Conservation (phyloP, 1,284 basidiomycete genomes). For the Apiotrichum laibachii region DNA sequence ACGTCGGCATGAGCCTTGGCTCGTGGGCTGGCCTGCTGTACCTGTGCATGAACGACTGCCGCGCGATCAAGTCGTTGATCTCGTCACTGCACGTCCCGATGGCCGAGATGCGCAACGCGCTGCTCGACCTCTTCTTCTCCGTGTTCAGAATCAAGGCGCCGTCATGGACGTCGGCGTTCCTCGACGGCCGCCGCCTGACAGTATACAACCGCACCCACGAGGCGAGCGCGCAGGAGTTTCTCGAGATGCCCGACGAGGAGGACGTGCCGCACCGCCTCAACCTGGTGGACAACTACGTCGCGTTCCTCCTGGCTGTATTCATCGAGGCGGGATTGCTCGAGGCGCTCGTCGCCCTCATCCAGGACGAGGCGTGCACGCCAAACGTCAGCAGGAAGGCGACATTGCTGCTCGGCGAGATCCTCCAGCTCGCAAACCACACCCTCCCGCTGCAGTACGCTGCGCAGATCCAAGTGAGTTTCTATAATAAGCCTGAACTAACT, state of each 20-base stretch:
- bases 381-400: conserved; percentile 73
- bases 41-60: conserved; percentile 83
- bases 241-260: conserved; percentile 32
- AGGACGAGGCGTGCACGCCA: conserved; percentile 64
- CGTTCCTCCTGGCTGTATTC: conserved; percentile 81
- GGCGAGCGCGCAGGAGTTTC: conserved; percentile 34
- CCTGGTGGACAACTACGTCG: conserved; percentile 89
- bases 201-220: conserved; percentile 46
- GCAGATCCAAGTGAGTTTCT: conserved; percentile 65
- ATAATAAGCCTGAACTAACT: conserved; percentile 4
- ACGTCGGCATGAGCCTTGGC: conserved; percentile 78
- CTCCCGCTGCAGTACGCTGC: conserved; percentile 81
- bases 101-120: conserved; percentile 81
- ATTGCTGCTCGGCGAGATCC: conserved; percentile 83
- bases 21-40: conserved; percentile 96
- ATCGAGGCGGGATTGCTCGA: conserved; percentile 83
- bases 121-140: conserved; percentile 91
- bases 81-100: conserved; percentile 85
- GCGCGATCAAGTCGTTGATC: conserved; percentile 79
- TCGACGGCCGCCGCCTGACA: conserved; percentile 78
- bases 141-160: conserved; percentile 87
- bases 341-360: conserved; percentile 79
- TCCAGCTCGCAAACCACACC: conserved; percentile 82
- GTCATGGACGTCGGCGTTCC: conserved; percentile 85
- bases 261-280: conserved; percentile 65